Evolutionary conservation across 2,329 filamentous ascomycete species (phyloP), one percentile per base, ranked within the genome.

Genomic region (Clarireedia homoeocarpa): DNA sequence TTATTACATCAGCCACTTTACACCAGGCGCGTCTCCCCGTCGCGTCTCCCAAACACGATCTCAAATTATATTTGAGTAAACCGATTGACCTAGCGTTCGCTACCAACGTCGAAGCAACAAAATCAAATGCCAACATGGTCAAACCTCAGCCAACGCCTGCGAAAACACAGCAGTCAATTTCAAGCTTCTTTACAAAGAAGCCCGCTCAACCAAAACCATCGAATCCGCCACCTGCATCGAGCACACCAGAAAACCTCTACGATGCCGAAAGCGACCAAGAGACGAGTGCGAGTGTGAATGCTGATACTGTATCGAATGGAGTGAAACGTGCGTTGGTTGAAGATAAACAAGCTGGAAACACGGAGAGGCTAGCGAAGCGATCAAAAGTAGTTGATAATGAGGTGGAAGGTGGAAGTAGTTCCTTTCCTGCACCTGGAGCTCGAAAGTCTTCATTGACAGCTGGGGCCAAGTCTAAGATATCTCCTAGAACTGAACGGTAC

Each of bases 111-210:
- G 7, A n/a, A 36, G 24, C 12, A 34, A 6, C 50, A 9, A 9
- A 14, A 17, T 5, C 6, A 36, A 23, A 46, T 42, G 26, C 14
- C 26, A 44, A 17, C 42, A 67, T 69, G 65, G 58, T 45, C 14
- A 67, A 66, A 49, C 51, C 63, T 27, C 59, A 47, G 10, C 17
- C 61, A 38, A 59, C 63, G 20, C 47, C 63, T 61, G 49, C 15
- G 40, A 64, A 66, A 56, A 88, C 86, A 65, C 89, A 96, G 68
- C 81, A 86, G 62, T 89, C 89, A 0, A 85, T 96, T 59, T 94
- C 89, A 3, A 91, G 84, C 67, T 95, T 95, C 73, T 95, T 95
- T 69, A 81, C 83, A 0, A 83, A 82, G 14, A 85, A 52, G 67
- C 71, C 53, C n/a, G 52, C 39, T 24, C 51, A 47, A 39, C 42